phyloP scores from a whole-genome alignment of 2,329 filamentous ascomycete genomes.

The Cladorrhinum sp. region DNA sequence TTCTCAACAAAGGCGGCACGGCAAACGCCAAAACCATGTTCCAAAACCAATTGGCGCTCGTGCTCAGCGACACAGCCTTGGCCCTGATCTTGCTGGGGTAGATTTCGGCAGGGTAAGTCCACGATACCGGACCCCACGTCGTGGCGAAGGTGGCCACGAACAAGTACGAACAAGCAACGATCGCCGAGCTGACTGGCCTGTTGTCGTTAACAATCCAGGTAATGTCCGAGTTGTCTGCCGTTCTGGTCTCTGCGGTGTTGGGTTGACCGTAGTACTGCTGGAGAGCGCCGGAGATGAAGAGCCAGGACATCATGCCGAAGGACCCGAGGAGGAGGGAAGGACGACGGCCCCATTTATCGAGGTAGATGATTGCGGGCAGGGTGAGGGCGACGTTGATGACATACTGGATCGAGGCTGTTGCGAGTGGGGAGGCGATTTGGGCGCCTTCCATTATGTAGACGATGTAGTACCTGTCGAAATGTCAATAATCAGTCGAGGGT shows the following conservation, averaged over 20 bases:
- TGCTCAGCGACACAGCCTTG: slow-evolving; percentile 44
- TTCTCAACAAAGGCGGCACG: slow-evolving; percentile 48
- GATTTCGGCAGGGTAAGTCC: slow-evolving; percentile 49
- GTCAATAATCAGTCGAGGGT: too few species aligned
- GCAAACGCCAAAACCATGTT: slow-evolving; percentile 55
- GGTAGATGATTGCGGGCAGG: slow-evolving; percentile 56
- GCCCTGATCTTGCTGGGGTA: slow-evolving; percentile 41
- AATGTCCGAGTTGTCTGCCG: slow-evolving; percentile 44
- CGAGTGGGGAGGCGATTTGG: slow-evolving; percentile 53
- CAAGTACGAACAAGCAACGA: slow-evolving; percentile 69
- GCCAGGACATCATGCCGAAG: slow-evolving; percentile 57
- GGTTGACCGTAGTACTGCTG: slow-evolving; percentile 58
- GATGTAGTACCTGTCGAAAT: slow-evolving; percentile 44
- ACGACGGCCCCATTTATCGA: slow-evolving; percentile 59
- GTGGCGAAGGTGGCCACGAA: slow-evolving; percentile 67
- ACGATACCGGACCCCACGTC: slow-evolving; percentile 49
- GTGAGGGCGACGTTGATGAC: slow-evolving; percentile 62
- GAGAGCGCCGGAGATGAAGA: slow-evolving; percentile 62
- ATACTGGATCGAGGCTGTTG: slow-evolving; percentile 62
- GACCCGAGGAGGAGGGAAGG: slow-evolving; percentile 54
- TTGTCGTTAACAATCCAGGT: slow-evolving; percentile 57
- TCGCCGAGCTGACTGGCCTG: slow-evolving; percentile 54
- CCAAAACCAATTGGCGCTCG: slow-evolving; percentile 42
- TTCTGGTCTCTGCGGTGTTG: slow-evolving; percentile 39
- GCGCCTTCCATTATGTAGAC: slow-evolving; percentile 60